Base-by-base conservation (phyloP, 768 basidiomycete genomes). In the Nevesoporus exiguus region DNA sequence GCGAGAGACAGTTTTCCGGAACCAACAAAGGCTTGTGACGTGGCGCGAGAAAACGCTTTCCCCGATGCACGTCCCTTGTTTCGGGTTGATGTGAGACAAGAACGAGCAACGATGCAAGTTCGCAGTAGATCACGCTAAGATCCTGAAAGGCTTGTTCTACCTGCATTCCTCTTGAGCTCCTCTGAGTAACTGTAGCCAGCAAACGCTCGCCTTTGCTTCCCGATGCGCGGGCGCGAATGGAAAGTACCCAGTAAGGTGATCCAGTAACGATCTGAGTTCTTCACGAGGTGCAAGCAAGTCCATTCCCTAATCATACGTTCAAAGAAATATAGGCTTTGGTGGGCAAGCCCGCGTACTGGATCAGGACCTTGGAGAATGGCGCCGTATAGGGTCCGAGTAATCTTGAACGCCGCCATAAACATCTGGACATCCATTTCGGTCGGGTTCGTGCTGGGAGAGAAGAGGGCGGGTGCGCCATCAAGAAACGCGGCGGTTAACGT, bases 401-500 rank as follows among this genome's bases (percentile, higher is more conserved):
- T 82, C 54, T 77, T 76, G 27, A 76, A 75, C 6, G 86, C 77
- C 1, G 79, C 77, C n/a, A 79, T 55, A 15, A 92, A 72, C 52
- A 85, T 74, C 54, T 82, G 79, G 17, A 83, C 68, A 55, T 89
- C 85, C 2, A 77, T 78, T 54, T 85, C 84, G 13, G 80, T 68
- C 2, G 84, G 80, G 29, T 64, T 76, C n/a, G 72, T 72, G 58
- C 78, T 80, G 0, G 90, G 87, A 4, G 85, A 79, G 71, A 96
- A 95, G 2, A 88, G 89, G 14, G 80, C 66, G 2, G 95, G 91
- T 5, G 92, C 91, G 59, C 83, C 83, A 67, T 98, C 95, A 21
- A 98, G 80, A 71, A 93, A 91, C 2, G 89, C 85, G 21, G 92
- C 85, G 2, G 93, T 73, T 11, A 98, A 74, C 10, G 85, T 85